A percentile compares a stretch with the other conserved stretches of the same genome.
These are phyloP conservation scores for Hymenotorrendiella dingleyae DNA, from an alignment of 2,329 filamentous ascomycete genomes.

Conservation along the genomic window DNA sequence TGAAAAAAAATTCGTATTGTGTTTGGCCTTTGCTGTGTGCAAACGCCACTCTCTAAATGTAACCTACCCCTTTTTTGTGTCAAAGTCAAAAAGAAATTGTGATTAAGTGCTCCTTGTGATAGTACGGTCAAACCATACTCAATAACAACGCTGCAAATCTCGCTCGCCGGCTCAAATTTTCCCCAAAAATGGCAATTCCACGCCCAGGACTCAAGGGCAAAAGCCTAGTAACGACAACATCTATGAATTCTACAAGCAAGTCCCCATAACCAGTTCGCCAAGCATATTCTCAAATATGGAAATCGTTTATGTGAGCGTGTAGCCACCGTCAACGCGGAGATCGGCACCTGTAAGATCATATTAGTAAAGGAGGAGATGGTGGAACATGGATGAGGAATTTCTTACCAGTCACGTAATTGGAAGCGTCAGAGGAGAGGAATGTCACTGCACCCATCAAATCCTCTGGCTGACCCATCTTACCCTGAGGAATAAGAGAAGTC, in stretches of 20 bases:
- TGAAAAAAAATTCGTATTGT: too few species aligned
- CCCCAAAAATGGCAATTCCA: too few species aligned
- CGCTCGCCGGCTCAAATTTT: too few species aligned
- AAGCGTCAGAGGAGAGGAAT: constrained; percentile 53
- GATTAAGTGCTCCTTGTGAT: too few species aligned
- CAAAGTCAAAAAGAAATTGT: too few species aligned
- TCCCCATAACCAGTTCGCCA: not conserved
- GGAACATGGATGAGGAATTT: constrained; percentile 52
- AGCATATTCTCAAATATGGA: not conserved
- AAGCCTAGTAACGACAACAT: constrained; percentile 3
- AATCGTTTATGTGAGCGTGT: constrained; percentile 62
- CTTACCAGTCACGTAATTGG: constrained; percentile 52
- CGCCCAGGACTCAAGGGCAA: too few species aligned
- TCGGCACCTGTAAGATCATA: constrained; percentile 9
- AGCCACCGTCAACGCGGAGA: constrained; percentile 73
- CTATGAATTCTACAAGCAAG: not conserved
- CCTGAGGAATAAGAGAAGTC: constrained; percentile 86
- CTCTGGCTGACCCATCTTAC: constrained; percentile 87
- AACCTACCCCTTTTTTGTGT: too few species aligned
- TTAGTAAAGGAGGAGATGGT: not conserved
- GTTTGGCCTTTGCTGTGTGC: too few species aligned
- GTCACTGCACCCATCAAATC: constrained; percentile 92
- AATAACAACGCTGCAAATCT: too few species aligned
- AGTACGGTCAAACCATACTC: too few species aligned
- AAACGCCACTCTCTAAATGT: too few species aligned